Conservation (phyloP, 2,329 filamentous ascomycete genomes). For the Ophiostoma quercus region DNA sequence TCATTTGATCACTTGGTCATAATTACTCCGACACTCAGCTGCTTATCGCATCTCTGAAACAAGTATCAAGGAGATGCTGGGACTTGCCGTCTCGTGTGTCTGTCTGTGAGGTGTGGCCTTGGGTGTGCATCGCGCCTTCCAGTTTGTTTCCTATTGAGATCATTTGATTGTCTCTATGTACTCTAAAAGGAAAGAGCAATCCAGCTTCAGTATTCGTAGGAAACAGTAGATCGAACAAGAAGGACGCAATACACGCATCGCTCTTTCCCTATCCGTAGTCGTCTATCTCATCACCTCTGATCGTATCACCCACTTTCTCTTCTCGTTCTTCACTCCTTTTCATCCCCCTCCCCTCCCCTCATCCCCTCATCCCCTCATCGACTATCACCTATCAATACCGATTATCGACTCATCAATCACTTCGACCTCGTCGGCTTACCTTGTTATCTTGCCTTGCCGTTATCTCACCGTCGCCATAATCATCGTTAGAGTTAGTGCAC, state of each 20-base stretch:
- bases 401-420: not conserved
- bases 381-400: too few species aligned
- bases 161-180: not conserved
- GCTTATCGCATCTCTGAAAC: not conserved
- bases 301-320: not conserved
- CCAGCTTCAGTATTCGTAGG: not conserved
- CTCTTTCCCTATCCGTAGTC: not conserved
- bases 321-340: not conserved
- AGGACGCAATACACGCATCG: not conserved
- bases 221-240: not conserved
- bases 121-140: not conserved
- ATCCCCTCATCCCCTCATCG: too few species aligned
- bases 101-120: not conserved
- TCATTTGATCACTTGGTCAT: not conserved
- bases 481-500: not conserved
- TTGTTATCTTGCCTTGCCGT: not conserved
- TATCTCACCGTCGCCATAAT: not conserved
- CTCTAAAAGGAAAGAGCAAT: not conserved
- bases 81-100: conserved; percentile 5
- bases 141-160: not conserved
- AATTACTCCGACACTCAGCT: not conserved
- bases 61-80: conserved; percentile 5
- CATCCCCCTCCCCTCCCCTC: not conserved
- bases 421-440: not conserved
- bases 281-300: not conserved